Percentiles rank a stretch among this genome's conserved stretches.
phyloP scores from a whole-genome alignment of 1,284 basidiomycete genomes.

The Malassezia yamatoensis region DNA sequence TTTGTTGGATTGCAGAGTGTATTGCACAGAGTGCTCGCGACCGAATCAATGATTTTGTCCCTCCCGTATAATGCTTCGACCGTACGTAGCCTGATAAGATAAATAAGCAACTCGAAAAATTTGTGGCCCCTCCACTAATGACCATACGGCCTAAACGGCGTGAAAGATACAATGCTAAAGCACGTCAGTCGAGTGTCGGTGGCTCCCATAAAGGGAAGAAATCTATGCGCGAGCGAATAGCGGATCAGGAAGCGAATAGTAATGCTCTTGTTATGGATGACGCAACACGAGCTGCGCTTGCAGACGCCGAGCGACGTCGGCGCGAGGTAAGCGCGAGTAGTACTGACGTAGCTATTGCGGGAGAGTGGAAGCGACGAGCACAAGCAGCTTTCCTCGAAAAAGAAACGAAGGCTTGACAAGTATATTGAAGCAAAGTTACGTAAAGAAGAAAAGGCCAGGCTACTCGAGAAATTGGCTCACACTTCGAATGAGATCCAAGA shows the following conservation, averaged over 20 bases:
- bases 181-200: slow-evolving; percentile 35
- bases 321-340: slow-evolving; percentile 2
- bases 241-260: slow-evolving; percentile 23
- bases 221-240: slow-evolving; percentile 22
- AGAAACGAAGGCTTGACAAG: slow-evolving; percentile 47
- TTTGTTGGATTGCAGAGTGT: slow-evolving; percentile 89
- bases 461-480: slow-evolving; percentile 41
- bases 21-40: slow-evolving; percentile 42
- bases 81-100: neutral
- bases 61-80: slow-evolving; percentile 7
- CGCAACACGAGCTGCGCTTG: slow-evolving; percentile 18
- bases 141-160: slow-evolving; percentile 16
- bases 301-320: slow-evolving; percentile 24
- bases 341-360: slow-evolving; percentile 20
- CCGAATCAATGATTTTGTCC: slow-evolving; percentile 25
- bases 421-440: slow-evolving; percentile 47
- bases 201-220: slow-evolving; percentile 44
- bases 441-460: slow-evolving; percentile 39
- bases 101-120: neutral
- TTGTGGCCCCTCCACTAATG: slow-evolving; percentile 10
- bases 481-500: slow-evolving; percentile 34
- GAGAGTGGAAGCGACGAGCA: slow-evolving; percentile 25
- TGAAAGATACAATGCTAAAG: slow-evolving; percentile 45
- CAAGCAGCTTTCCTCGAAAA: slow-evolving; percentile 41
- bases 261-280: slow-evolving; percentile 40